Percentiles rank a stretch among this genome's conserved stretches.
Evolutionary conservation across 345 rosid species (phyloP).

Genomic region (Eucalyptus viminalis): DNA sequence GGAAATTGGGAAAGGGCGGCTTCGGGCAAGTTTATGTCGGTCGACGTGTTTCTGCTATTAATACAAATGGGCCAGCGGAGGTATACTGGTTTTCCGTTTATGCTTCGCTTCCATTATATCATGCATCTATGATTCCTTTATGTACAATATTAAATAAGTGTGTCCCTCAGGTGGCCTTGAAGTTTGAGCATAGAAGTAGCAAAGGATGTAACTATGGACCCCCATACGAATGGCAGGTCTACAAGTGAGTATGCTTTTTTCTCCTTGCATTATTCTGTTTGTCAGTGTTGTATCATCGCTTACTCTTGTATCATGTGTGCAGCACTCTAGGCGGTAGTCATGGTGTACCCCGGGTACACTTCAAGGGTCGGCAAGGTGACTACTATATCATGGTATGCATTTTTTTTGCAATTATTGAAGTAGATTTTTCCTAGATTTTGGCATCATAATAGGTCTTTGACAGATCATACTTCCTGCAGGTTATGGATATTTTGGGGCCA

Average conservation of each 20-base stretch:
- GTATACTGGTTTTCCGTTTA: background rate
- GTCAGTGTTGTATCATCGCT: background rate
- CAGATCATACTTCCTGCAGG: constrained; percentile 31
- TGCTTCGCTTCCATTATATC: background rate
- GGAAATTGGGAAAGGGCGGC: constrained; percentile 96
- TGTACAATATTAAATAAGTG: background rate
- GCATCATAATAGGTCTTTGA: background rate
- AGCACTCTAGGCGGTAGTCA: constrained; percentile 70
- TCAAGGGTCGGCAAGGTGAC: constrained; percentile 91
- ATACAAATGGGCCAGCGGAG: constrained; percentile 37
- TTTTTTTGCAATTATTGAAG: background rate
- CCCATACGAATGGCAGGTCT: constrained; percentile 96
- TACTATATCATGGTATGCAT: constrained; percentile 75
- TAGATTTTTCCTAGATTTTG: background rate
- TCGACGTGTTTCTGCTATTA: constrained; percentile 45
- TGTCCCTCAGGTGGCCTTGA: constrained; percentile 68
- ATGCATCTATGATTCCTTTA: background rate
- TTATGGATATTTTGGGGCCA: constrained; percentile 95
- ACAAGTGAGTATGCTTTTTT: constrained; percentile 40
- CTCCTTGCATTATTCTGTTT: background rate
- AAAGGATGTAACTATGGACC: constrained; percentile 97
- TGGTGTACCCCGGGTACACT: constrained; percentile 77
- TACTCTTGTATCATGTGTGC: background rate
- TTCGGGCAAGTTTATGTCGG: constrained; percentile 99
- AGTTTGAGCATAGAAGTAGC: constrained; percentile 85